phyloP scores from a whole-genome alignment of 179 eudicot genomes.

The Patellifolia procumbens region DNA sequence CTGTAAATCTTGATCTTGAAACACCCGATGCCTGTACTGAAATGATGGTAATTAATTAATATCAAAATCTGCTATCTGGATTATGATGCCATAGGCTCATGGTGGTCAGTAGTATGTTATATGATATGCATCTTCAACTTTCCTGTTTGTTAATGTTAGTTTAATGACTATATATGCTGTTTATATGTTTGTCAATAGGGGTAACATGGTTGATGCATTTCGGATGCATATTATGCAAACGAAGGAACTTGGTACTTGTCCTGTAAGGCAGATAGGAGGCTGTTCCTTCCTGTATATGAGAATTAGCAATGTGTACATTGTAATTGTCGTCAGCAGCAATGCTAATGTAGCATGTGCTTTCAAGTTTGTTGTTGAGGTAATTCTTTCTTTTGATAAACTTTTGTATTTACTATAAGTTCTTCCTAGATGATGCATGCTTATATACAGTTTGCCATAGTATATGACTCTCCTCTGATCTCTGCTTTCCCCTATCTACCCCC shows the following conservation, averaged over 20 bases:
- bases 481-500: neutral
- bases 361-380: constrained; percentile 97
- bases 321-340: constrained; percentile 98
- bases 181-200: constrained; percentile 44
- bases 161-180: neutral
- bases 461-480: neutral
- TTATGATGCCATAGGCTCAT: neutral
- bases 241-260: constrained; percentile 99
- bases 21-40: neutral
- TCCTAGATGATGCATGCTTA: neutral
- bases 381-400: constrained; percentile 1
- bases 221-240: constrained; percentile 98
- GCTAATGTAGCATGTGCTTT: constrained; percentile 97
- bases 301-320: constrained; percentile 97
- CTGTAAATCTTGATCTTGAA: neutral
- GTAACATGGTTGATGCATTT: constrained; percentile 99
- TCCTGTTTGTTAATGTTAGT: neutral
- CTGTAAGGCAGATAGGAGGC: constrained; percentile 97
- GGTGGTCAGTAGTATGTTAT: neutral
- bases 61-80: neutral
- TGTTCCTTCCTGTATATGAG: constrained; percentile 99
- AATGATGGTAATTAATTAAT: neutral
- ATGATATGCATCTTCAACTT: neutral
- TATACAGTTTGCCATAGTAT: neutral
- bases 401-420: constrained; percentile 5